Base-by-base conservation (phyloP, 257 asterid genomes). In the Nicotiana sylvestris region DNA sequence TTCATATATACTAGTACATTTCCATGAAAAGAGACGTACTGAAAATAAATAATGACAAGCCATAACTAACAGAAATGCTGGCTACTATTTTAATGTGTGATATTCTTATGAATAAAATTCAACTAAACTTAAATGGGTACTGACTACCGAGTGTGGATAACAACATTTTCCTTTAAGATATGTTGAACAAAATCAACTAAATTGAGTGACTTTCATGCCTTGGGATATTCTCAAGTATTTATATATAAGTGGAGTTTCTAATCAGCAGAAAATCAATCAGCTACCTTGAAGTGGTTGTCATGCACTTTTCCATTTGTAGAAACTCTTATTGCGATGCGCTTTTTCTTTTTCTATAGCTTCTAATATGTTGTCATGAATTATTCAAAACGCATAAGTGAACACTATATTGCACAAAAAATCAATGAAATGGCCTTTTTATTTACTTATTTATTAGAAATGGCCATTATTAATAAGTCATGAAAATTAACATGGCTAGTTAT, bases 201-300 rank as follows among this genome's bases (percentile, higher is more conserved):
- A 8, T 43, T 6, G 46, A 37, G 43, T 66, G 30, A 78, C 33
- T 56, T 62, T 9, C 4, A 81, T 46, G 53, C 57, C 32, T 72
- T 82, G 74, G 25, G 60, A 29, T 78, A 18, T 15, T 53, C 64
- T 5, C 21, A 12, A n/a, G 16, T 5, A 68, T 29, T 11, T 37
- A 66, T 53, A 15, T 11, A 27, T 30, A 21, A 33, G 85, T 77
- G 74, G 85, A 81, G 66, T 85, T 82, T 27, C 60, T 66, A 87
- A 87, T 83, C 83, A 85, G 62, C 83, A 74, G 10, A 65, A 81
- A 79, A 84, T 69, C 64, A 83, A 83, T 39, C 46, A 67, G 9
- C 76, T 60, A 33, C 39, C 29, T 77, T 67, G 85, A 81, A 87
- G 85, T 80, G 84, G 85, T 57, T 69, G 81, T 62, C 70, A 37